phyloP scores from a whole-genome alignment of 2,329 filamentous ascomycete genomes.

The Raffaelea arxii region DNA sequence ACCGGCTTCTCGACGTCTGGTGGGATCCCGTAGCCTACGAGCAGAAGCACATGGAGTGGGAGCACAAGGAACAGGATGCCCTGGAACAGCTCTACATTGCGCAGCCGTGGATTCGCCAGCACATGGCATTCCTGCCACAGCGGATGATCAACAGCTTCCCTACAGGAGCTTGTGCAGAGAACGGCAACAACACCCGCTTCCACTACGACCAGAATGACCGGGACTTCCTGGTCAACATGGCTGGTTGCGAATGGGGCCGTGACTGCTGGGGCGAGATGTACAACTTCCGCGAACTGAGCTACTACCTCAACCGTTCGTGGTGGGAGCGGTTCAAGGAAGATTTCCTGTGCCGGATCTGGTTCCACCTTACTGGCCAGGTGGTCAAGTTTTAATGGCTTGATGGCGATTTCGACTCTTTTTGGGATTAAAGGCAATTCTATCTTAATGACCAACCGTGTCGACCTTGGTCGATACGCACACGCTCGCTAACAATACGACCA shows the following conservation, averaged over 20 bases:
- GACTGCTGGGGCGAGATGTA: slow-evolving; percentile 99
- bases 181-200: slow-evolving; percentile 62
- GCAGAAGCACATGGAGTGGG: slow-evolving; percentile 98
- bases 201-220: slow-evolving; percentile 81
- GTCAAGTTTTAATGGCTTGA: slow-evolving; percentile 45
- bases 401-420: no score
- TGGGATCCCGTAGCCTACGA: slow-evolving; percentile 98
- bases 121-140: slow-evolving; percentile 82
- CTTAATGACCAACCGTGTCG: background rate
- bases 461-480: no score
- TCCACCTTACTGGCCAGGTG: slow-evolving; percentile 51
- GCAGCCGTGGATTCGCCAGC: slow-evolving; percentile 86
- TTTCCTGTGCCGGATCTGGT: slow-evolving; percentile 49
- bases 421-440: background rate
- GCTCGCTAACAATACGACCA: no score
- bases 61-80: slow-evolving; percentile 96
- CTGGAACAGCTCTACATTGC: slow-evolving; percentile 84
- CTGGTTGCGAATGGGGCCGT: slow-evolving; percentile 90
- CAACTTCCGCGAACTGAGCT: slow-evolving; percentile 83
- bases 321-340: slow-evolving; percentile 74
- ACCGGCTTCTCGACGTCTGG: slow-evolving; percentile 88
- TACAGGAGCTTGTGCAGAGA: slow-evolving; percentile 74
- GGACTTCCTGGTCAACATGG: slow-evolving; percentile 97
- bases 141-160: slow-evolving; percentile 94
- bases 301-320: slow-evolving; percentile 71